Conservation (phyloP, 73 alveolate genomes). For the Uronychia binucleata region DNA sequence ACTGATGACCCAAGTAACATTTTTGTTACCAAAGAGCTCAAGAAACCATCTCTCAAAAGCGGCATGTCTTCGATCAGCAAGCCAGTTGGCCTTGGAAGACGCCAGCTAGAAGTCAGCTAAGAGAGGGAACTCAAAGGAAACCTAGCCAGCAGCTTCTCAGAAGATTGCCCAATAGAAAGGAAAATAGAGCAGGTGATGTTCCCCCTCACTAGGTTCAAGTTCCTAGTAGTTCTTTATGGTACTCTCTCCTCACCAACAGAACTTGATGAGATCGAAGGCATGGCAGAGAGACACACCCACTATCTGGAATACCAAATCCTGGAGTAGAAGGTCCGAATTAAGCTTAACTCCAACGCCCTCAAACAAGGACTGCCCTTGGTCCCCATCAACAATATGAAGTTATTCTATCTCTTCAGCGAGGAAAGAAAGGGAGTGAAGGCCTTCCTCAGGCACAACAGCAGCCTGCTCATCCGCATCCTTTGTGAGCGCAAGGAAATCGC, state of each 20-base stretch:
- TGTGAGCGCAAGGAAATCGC: constrained; percentile 22
- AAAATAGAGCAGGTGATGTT: constrained; percentile 2
- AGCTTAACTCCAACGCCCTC: background rate
- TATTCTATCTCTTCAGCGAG: constrained; percentile 45
- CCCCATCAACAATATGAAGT: constrained; percentile 39
- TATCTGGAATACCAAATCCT: constrained; percentile 12
- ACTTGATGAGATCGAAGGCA: constrained; percentile 10
- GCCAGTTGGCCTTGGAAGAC: too few relatives aligned
- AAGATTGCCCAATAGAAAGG: constrained; percentile 1
- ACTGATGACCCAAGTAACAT: too few relatives aligned
- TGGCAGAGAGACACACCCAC: background rate
- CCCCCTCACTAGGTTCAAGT: constrained; percentile 26
- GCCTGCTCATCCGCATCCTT: constrained; percentile 13
- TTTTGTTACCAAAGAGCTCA: too few relatives aligned
- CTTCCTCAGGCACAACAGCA: background rate
- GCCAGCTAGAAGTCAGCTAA: too few relatives aligned
- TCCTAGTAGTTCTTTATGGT: constrained; percentile 20
- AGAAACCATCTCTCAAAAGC: too few relatives aligned
- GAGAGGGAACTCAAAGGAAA: too few relatives aligned
- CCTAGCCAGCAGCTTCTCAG: too few relatives aligned
- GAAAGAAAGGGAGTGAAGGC: background rate
- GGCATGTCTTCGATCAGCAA: too few relatives aligned
- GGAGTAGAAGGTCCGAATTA: background rate
- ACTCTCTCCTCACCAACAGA: background rate
- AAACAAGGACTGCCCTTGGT: constrained; percentile 10